These are phyloP conservation scores for Ustilago hordei DNA, from an alignment of 1,284 basidiomycete genomes.

Conservation along the genomic window DNA sequence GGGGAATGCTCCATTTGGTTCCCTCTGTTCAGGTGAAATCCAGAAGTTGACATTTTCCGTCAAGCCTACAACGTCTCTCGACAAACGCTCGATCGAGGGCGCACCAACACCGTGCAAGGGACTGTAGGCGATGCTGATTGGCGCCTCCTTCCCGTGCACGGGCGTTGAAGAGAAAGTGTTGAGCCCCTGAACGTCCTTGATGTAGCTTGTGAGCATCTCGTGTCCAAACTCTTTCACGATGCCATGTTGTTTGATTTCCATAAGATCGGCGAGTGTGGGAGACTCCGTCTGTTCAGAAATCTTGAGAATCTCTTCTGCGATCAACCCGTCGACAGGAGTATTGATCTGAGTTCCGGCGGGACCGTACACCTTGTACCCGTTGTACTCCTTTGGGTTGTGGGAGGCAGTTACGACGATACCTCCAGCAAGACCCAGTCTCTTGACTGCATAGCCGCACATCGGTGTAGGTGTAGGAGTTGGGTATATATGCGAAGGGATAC, in stretches of 20 bases:
- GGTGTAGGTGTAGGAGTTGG: constrained; percentile 51
- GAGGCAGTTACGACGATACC: constrained; percentile 63
- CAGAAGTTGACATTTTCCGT: constrained; percentile 43
- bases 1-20: constrained; percentile 61
- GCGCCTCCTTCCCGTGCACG: constrained; percentile 26
- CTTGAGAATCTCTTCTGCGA: constrained; percentile 54
- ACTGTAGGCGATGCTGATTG: constrained; percentile 56
- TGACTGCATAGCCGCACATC: constrained; percentile 60
- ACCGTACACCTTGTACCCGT: constrained; percentile 64
- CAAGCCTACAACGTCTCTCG: constrained; percentile 47
- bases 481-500: constrained; percentile 55
- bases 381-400: constrained; percentile 65
- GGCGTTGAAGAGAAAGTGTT: constrained; percentile 20
- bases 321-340: constrained; percentile 57
- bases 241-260: constrained; percentile 33
- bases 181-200: constrained; percentile 38
- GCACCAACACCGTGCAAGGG: constrained; percentile 63
- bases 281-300: constrained; percentile 35
- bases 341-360: constrained; percentile 63
- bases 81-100: constrained; percentile 40
- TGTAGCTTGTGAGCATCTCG: constrained; percentile 54
- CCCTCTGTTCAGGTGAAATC: constrained; percentile 57
- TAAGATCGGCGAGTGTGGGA: constrained; percentile 27
- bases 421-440: constrained; percentile 55
- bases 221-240: constrained; percentile 36